Conservation (phyloP, 2,329 filamentous ascomycete species). For the Xylaria sp. region DNA sequence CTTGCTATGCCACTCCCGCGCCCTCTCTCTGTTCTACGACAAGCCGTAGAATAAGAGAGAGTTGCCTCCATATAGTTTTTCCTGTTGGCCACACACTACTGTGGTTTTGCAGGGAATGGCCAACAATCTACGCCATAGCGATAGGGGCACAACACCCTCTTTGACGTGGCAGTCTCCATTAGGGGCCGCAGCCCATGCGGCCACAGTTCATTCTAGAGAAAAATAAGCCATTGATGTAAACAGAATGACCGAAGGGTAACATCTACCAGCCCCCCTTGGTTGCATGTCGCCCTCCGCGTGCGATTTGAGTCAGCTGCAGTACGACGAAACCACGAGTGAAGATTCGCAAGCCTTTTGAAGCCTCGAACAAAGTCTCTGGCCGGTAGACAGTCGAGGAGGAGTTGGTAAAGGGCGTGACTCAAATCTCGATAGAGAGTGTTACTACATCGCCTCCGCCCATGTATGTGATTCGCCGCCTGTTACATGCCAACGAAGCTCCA, state of each 20-base stretch:
- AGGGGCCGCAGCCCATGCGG: slow-evolving; percentile 25
- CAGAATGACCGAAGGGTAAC: slow-evolving; percentile 24
- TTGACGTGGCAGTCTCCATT: slow-evolving; percentile 33
- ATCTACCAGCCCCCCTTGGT: slow-evolving; percentile 23
- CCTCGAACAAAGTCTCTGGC: slow-evolving; percentile 10
- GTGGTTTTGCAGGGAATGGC: slow-evolving; percentile 20
- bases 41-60: slow-evolving; percentile 1
- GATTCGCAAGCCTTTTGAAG: slow-evolving; percentile 16
- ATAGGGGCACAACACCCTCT: slow-evolving; percentile 26
- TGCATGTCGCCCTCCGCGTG: slow-evolving; percentile 24
- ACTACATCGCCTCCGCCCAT: slow-evolving; percentile 10
- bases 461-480: slow-evolving; percentile 10
- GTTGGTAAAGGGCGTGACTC: slow-evolving; percentile 13
- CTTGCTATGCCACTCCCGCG: not conserved
- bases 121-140: slow-evolving; percentile 18
- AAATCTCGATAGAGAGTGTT: slow-evolving; percentile 14
- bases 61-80: slow-evolving; percentile 2
- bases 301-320: slow-evolving; percentile 27
- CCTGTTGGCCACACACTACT: slow-evolving; percentile 23
- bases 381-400: not conserved
- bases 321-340: slow-evolving; percentile 23
- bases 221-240: slow-evolving; percentile 24
- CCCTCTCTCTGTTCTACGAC: not conserved
- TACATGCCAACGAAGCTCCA: slow-evolving; percentile 16
- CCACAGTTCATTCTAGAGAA: slow-evolving; percentile 27